phyloP scores from a whole-genome alignment of 2,329 filamentous ascomycete genomes.

The Massarina eburnea region DNA sequence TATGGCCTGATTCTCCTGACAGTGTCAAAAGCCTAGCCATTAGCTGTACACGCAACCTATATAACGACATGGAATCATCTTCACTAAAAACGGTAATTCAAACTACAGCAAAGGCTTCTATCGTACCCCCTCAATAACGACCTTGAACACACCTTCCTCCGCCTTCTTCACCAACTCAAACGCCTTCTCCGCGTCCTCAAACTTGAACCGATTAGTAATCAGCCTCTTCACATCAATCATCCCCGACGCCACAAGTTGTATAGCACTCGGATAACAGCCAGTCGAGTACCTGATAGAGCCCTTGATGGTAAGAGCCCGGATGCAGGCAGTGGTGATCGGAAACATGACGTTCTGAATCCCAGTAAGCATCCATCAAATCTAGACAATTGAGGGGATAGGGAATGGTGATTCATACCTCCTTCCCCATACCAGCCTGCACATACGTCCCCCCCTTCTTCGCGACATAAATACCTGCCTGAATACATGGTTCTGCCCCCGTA shows the following conservation, averaged over 20 bases:
- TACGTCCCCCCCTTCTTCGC: slow-evolving; percentile 19
- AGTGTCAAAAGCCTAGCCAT: no score
- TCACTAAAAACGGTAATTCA: no score
- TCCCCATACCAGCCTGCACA: slow-evolving; percentile 29
- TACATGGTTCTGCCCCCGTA: slow-evolving; percentile 23
- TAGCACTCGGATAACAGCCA: slow-evolving; percentile 53
- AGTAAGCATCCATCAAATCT: not conserved
- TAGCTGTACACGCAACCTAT: no score
- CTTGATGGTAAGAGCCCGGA: slow-evolving; percentile 51
- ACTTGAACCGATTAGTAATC: slow-evolving; percentile 46
- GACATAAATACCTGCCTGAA: slow-evolving; percentile 19
- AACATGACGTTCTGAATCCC: slow-evolving; percentile 47
- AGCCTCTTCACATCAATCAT: slow-evolving; percentile 48
- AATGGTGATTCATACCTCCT: slow-evolving; percentile 13
- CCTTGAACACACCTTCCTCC: slow-evolving; percentile 46
- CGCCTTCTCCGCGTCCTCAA: slow-evolving; percentile 52
- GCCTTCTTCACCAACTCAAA: slow-evolving; percentile 49
- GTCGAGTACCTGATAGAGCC: slow-evolving; percentile 56
- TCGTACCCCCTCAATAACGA: slow-evolving; percentile 51
- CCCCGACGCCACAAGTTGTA: slow-evolving; percentile 54
- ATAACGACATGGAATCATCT: no score
- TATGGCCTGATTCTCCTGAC: no score
- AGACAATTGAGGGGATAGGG: not conserved
- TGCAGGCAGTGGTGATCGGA: slow-evolving; percentile 54
- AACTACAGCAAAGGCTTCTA: slow-evolving; percentile 31